Evolutionary conservation across 192 early-diverging fungal species (phyloP).

Genomic region (Chytriomyces confervae): DNA sequence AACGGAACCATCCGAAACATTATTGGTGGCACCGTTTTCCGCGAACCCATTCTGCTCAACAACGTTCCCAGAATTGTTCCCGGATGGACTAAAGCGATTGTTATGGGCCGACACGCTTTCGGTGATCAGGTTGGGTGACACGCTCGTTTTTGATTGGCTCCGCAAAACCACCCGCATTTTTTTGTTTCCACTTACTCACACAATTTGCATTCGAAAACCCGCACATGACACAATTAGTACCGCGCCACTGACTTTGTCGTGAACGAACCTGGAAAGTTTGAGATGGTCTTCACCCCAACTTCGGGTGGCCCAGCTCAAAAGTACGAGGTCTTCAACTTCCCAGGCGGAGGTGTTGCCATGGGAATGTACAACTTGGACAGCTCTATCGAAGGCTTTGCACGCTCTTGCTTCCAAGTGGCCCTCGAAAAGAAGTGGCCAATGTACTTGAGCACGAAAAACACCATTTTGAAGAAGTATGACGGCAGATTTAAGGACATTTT

Average conservation of each 20-base stretch:
- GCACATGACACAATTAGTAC: constrained; percentile 65
- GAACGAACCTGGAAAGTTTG: constrained; percentile 86
- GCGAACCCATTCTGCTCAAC: constrained; percentile 94
- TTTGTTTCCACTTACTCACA: not conserved
- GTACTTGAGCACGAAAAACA: constrained; percentile 97
- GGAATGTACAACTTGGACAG: constrained; percentile 93
- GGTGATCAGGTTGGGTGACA: constrained; percentile 81
- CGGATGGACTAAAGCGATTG: constrained; percentile 92
- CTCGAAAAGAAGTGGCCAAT: constrained; percentile 88
- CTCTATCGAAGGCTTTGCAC: constrained; percentile 94
- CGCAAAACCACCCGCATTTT: not conserved
- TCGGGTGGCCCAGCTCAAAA: constrained; percentile 73
- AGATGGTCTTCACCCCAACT: constrained; percentile 87
- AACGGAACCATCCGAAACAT: constrained; percentile 98
- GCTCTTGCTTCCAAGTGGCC: constrained; percentile 92
- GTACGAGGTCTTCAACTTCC: constrained; percentile 83
- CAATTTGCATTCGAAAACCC: constrained; percentile 4
- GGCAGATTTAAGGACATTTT: constrained; percentile 99
- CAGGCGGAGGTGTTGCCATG: constrained; percentile 82
- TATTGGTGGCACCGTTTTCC: constrained; percentile 96
- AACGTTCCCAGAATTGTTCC: constrained; percentile 92
- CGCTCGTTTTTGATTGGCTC: not conserved
- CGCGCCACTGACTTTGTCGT: constrained; percentile 94
- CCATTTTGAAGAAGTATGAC: constrained; percentile 95
- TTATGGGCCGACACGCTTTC: constrained; percentile 95